Evolutionary conservation across 805 yeast species (phyloP), one percentile per base, ranked within the genome.

Genomic region (Nakazawaea ambrosiae): DNA sequence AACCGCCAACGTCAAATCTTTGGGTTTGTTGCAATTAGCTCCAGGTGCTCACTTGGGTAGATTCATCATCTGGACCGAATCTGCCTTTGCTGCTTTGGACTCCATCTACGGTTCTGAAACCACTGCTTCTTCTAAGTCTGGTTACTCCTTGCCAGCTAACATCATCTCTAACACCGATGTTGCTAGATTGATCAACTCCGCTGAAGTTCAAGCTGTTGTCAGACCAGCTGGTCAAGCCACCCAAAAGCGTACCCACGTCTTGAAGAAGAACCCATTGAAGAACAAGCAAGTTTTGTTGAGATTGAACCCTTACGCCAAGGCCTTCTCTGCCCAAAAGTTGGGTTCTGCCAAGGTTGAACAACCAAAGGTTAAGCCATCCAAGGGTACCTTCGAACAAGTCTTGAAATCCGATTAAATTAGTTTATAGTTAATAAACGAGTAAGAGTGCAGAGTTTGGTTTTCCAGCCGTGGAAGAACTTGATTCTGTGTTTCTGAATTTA

Each of bases 11-110:
- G 98, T 92, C 59, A 74, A 82, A 60, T 75, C 89, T 65, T 79
- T 92, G 63, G 92, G 92, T 75, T 78, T 92, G 61, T 82, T 92
- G 68, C 97, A 90, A 78, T 84, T 92, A 64, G 98, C 98, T 60
- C 98, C 98, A 71, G 98, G 98, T 83, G 95, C 97, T 66, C 98
- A 92, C 80, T 77, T 92, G 63, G 98, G 98, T 78, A 89, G 98
- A 81, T 92, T 92, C 64, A 83, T 92, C 64, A 87, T 92, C 87
- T 92, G 98, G 98, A 89, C 98, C 65, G 96, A 89, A 78, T 75
- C 87, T 66, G 99, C 99, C 66, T 88, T 92, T 70, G 83, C 89
- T 66, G 79, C 89, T 61, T 80, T 92, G 65, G 99, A 92, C 79
- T 75, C 88, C 52, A 85, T 92, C 77, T 92, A 92, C 92, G 95